Evolutionary conservation across 2,329 filamentous ascomycete species (phyloP).

Genomic region (Bipolaris cookei): DNA sequence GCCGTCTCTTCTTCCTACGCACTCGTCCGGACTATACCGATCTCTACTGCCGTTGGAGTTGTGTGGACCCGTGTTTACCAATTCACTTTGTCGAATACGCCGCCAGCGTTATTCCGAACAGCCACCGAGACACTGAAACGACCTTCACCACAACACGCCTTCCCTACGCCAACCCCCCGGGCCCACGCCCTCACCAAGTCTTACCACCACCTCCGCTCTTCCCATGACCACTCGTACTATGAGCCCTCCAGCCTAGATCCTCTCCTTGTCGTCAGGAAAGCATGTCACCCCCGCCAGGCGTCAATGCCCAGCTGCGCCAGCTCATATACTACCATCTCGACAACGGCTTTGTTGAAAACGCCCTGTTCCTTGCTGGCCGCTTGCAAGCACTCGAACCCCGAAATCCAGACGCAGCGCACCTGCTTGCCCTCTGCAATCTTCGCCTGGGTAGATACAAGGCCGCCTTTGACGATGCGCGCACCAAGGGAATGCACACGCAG

Average conservation of each 20-base stretch:
- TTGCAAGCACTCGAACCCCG: slow-evolving; percentile 83
- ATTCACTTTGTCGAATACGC: slow-evolving; percentile 48
- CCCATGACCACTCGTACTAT: slow-evolving; percentile 6
- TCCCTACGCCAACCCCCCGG: slow-evolving; percentile 12
- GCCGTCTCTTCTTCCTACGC: neutral
- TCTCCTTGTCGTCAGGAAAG: slow-evolving; percentile 19
- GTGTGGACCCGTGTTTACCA: slow-evolving; percentile 39
- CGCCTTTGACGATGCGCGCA: slow-evolving; percentile 82
- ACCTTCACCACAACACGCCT: slow-evolving; percentile 14
- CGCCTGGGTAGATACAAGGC: slow-evolving; percentile 82
- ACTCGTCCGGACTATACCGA: slow-evolving; percentile 4
- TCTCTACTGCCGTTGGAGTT: slow-evolving; percentile 16
- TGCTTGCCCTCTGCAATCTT: slow-evolving; percentile 84
- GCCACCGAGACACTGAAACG: slow-evolving; percentile 28
- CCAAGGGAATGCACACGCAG: slow-evolving; percentile 70
- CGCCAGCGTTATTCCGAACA: slow-evolving; percentile 7
- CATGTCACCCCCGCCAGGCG: slow-evolving; percentile 65
- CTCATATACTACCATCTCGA: slow-evolving; percentile 80
- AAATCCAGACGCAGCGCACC: slow-evolving; percentile 78
- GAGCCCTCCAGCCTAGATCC: slow-evolving; percentile 9
- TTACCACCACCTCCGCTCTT: neutral
- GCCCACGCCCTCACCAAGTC: slow-evolving; percentile 6
- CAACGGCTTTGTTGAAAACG: slow-evolving; percentile 86
- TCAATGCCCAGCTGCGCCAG: slow-evolving; percentile 67
- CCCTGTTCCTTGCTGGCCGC: slow-evolving; percentile 90